Base-by-base conservation (phyloP, 192 early-diverging fungal species). In the Coemansia sp. region DNA sequence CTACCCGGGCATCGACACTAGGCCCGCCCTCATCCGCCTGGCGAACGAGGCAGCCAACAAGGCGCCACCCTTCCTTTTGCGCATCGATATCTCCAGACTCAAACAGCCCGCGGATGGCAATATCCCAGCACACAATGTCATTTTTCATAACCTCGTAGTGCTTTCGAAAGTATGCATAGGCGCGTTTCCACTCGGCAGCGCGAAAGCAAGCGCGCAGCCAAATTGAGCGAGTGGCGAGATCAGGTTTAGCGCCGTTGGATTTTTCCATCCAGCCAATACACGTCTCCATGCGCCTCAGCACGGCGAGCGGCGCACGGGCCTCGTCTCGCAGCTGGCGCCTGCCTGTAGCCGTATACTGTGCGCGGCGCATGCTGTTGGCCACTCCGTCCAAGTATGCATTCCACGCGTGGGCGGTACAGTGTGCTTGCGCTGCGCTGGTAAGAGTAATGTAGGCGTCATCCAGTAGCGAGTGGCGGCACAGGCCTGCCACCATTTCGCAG, bases 141-240 rank as follows among this genome's bases (percentile, higher is more conserved):
- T 5, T 15, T n/a, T 44, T 29, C 67, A 74, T 70, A 1, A 0
- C 40, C 27, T 20, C 61, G 13, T 24, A 42, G 34, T 77, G 40
- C 4, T 11, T 32, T 19, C 59, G 56, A 62, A 82, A 82, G 32
- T 51, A 77, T 2, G 29, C 20, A 7, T 31, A 63, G 12, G 65
- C 80, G 2, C 41, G 15, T 0, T 4, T 12, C 80, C 80, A 82
- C 34, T 64, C 48, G 32, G 66, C 71, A 11, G 41, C 22, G 5
- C 68, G 75, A 61, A 82, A 77, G n/a, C 71, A 74, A 1, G 80
- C 80, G 4, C 80, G 80, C 58, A 82, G 56, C 80, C 80, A 77
- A 9, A 82, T 82, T 0, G 71, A 48, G 17, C 65, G 44, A 3
- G 80, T 82, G 15, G 53, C 71, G 13, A 45, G 27, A 34, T 82